Percentiles rank a stretch among this genome's conserved stretches.
These are phyloP conservation scores for Microbotryum violaceum DNA, from an alignment of 1,284 basidiomycete genomes.

Conservation along the genomic window DNA sequence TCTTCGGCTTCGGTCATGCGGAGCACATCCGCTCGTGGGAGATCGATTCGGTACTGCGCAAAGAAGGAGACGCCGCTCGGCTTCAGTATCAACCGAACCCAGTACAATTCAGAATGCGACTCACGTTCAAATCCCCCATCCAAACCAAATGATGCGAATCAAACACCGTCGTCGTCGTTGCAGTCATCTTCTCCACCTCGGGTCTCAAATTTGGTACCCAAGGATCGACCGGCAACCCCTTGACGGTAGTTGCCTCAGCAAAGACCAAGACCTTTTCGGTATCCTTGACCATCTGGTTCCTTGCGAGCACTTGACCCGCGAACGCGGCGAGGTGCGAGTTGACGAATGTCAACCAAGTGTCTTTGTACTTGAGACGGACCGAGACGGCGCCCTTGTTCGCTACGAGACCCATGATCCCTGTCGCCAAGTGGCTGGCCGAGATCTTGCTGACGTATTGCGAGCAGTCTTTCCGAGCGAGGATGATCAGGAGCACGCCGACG, in stretches of 20 bases:
- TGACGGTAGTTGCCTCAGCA: conserved; percentile 40
- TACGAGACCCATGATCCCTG: conserved; percentile 84
- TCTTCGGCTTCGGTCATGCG: conserved; percentile 60
- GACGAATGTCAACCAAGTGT: conserved; percentile 85
- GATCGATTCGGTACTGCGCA: conserved; percentile 87
- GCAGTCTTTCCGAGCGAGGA: conserved; percentile 55
- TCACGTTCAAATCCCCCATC: conserved; percentile 44
- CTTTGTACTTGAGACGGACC: conserved; percentile 58
- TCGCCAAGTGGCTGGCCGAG: conserved; percentile 72
- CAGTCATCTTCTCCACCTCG: background rate
- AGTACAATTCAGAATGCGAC: background rate
- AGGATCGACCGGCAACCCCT: conserved; percentile 25
- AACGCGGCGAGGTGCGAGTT: conserved; percentile 96
- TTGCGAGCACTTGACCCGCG: conserved; percentile 68
- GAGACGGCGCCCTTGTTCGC: conserved; percentile 65
- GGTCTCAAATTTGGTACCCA: conserved; percentile 19
- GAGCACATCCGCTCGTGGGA: conserved; percentile 71
- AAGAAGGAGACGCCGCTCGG: conserved; percentile 40
- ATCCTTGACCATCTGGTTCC: conserved; percentile 77
- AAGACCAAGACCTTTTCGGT: conserved; percentile 72
- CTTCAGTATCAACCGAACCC: conserved; percentile 2
- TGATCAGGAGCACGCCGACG: conserved; percentile 79
- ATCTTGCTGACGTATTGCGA: conserved; percentile 55
- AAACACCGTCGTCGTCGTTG: background rate
- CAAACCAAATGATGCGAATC: conserved; percentile 51